Conservation (phyloP, 305 asterid species). For the Fraxinus baroniana region DNA sequence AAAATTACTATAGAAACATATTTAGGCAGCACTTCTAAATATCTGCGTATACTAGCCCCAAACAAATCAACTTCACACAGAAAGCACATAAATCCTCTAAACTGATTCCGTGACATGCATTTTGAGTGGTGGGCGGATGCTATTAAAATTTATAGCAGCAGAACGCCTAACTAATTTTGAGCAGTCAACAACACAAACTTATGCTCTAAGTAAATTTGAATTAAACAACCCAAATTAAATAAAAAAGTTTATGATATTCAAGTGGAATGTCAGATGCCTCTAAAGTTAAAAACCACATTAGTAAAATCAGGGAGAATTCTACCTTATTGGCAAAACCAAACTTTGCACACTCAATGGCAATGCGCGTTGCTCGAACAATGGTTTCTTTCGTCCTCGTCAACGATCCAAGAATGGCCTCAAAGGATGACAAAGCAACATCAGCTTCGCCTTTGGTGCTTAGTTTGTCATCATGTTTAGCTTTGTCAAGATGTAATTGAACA, state of each 20-base stretch:
- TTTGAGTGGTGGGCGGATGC: neutral
- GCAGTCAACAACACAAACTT: neutral
- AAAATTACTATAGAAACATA: neutral
- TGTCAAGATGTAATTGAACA: conserved; percentile 46
- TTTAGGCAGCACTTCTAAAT: neutral
- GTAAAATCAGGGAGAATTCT: conserved; percentile 25
- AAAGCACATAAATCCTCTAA: neutral
- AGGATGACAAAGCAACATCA: conserved; percentile 51
- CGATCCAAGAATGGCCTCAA: conserved; percentile 63
- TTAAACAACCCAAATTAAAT: neutral
- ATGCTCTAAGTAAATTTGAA: neutral
- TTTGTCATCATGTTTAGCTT: no score
- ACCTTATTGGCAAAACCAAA: conserved; percentile 83
- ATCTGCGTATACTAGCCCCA: neutral
- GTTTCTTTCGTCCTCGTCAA: conserved; percentile 83
- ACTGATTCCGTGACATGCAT: neutral
- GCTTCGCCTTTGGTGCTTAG: conserved; percentile 46
- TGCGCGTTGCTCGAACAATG: conserved; percentile 78
- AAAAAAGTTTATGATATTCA: neutral
- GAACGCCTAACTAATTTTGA: neutral
- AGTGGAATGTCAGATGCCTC: no score
- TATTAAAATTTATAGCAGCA: neutral
- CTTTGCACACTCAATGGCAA: conserved; percentile 88
- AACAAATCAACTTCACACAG: neutral
- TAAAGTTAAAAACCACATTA: no score